phyloP scores from a whole-genome alignment of 1,284 basidiomycete species.

The Cryptococcus sp. region DNA sequence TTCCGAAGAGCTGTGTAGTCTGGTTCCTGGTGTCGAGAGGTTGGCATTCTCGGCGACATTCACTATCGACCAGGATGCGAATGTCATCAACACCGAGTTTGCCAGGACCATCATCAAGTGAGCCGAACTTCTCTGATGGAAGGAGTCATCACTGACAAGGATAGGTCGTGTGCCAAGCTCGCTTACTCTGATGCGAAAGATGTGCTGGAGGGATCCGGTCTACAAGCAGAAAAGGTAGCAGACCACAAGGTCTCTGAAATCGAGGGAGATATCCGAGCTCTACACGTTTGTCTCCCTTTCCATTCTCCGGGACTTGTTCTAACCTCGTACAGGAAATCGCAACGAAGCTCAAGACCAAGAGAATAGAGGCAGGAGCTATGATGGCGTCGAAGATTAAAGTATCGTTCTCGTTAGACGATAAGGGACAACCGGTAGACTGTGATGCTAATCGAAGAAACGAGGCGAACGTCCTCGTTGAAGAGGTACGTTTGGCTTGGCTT shows the following conservation, averaged over 20 bases:
- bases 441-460: slow-evolving; percentile 61
- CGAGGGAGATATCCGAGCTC: slow-evolving; percentile 67
- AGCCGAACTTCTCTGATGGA: slow-evolving; percentile 19
- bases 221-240: slow-evolving; percentile 55
- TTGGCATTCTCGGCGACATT: slow-evolving; percentile 85
- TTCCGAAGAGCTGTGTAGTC: slow-evolving; percentile 87
- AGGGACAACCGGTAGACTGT: slow-evolving; percentile 79
- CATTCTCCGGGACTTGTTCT: not conserved
- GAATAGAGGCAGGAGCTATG: slow-evolving; percentile 78
- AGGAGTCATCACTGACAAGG: not conserved
- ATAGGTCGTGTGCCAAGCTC: slow-evolving; percentile 77
- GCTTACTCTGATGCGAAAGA: slow-evolving; percentile 75
- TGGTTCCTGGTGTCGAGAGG: slow-evolving; percentile 79
- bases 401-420: slow-evolving; percentile 73
- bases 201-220: slow-evolving; percentile 68
- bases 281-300: slow-evolving; percentile 52
- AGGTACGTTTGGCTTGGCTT: slow-evolving; percentile 54
- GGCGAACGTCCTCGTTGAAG: slow-evolving; percentile 80
- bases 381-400: slow-evolving; percentile 68
- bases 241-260: slow-evolving; percentile 59
- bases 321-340: slow-evolving; percentile 54
- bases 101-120: slow-evolving; percentile 88
- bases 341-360: slow-evolving; percentile 64
- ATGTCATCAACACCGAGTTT: slow-evolving; percentile 82
- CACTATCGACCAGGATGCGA: slow-evolving; percentile 77